Evolutionary conservation across 1,284 basidiomycete genomes (phyloP), one percentile per base, ranked within the genome.

Genomic region (Rhodotorula sp.): DNA sequence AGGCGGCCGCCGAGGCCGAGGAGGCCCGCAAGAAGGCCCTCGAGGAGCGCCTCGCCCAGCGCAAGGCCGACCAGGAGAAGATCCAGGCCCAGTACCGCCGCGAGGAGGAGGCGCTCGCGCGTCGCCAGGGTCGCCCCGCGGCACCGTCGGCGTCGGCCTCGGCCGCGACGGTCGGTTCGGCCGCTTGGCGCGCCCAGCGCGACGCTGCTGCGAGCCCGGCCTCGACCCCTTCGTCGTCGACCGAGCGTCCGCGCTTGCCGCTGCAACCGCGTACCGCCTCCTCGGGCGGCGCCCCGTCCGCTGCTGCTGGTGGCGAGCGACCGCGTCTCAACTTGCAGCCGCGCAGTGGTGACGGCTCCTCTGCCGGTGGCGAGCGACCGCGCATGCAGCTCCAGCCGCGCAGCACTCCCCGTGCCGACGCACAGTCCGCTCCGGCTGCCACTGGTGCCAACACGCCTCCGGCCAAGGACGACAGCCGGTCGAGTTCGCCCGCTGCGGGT

Each of bases 41-140:
- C 29, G 90, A 92, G 77, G 81, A 85, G 52, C 73, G 76, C 23
- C 64, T 78, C 67, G 76, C 78, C 87, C 91, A 72, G 57, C 71
- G 77, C 29, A 89, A 91, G 65, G 85, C 81, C 52, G 89, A 93
- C 78, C 89, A 90, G 60, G 85, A 85, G 16, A 87, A 85, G 59
- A 85, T 85, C 1, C 59, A 80, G 29, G 82, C 85, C 61, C 90
- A 89, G 78, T 82, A 81, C n/a, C 86, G 89, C 79, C 87, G 90
- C 71, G 92, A 93, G 79, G 90, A 91, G 65, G 93, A 93, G 78
- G 91, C 91, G 5, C 63, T 70, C 64, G 73, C 71, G 23, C 73
- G 75, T 48, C 68, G 68, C 48, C 20, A 61, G 61, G 21, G 60
- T 34, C 21, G 46, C 23, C 5, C 31, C 23, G 56, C 66, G 16